Base-by-base conservation (phyloP, 75 land plant species). In the Picea sitchensis region DNA sequence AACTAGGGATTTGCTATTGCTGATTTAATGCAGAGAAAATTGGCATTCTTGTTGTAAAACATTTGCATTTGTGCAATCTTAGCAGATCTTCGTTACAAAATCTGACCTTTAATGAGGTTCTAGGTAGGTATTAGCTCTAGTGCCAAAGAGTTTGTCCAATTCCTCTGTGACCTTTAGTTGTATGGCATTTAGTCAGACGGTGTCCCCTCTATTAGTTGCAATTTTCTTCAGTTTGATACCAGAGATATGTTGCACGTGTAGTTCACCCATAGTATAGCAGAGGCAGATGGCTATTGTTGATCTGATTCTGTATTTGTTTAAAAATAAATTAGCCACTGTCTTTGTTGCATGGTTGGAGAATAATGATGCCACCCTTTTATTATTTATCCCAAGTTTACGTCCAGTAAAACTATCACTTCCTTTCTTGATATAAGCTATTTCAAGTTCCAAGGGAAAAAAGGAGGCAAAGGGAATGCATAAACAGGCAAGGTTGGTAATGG, bases 1-100 rank as follows among this genome's bases (percentile, higher is more conserved):
- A 65, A 34, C 38, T 18, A 65, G 69, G 17, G 69, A 61, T 64
- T 13, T 64, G 34, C 31, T 64, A 30, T 31, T 64, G 67, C 34
- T 26, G 12, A 8, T 64, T 14, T 64, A 32, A 17, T 14, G 18
- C 34, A 41, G 34, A 47, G 76, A 41, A 18, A 47, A 47, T 51
- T 57, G 15, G 18, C 79, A 73, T 3, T 15, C 31, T 77, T 77
- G 17, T 14, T 77, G n/a, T 77, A 61, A 26, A 77, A 77, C 38
- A 72, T 7, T n/a, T 77, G 60, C 23, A 77, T 17, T 3, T 54
- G 14, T 47, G 58, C 58, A 75, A 31, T 14, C 15, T 54, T 23
- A 14, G 76, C 23, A 54, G 17, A 75, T 57, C 32, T 47, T 57
- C 31, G n/a, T 47, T 51, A 47, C 23, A 13, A 57, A 57, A 56